Conservation (phyloP, 495 filamentous ascomycete species). For the Penicillium waksmanii region DNA sequence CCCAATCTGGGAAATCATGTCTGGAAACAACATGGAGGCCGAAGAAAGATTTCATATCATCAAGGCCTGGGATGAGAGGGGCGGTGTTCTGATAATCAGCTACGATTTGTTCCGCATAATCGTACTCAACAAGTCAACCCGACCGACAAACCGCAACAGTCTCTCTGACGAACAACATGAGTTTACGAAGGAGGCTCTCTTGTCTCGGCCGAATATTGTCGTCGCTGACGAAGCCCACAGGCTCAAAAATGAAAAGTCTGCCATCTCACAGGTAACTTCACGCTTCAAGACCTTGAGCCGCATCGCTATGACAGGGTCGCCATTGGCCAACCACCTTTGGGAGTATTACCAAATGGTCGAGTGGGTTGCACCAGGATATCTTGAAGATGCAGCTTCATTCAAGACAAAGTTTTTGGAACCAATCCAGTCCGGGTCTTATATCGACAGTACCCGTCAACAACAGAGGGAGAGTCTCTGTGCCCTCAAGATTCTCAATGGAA, state of each 20-base stretch:
- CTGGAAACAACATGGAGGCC: slow-evolving; percentile 14
- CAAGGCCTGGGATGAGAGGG: slow-evolving; percentile 60
- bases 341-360: slow-evolving; percentile 88
- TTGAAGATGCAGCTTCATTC: slow-evolving; percentile 71
- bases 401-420: slow-evolving; percentile 67
- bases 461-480: slow-evolving; percentile 63
- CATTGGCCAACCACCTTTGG: slow-evolving; percentile 76
- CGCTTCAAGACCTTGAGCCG: slow-evolving; percentile 69
- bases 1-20: slow-evolving; percentile 51
- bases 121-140: slow-evolving; percentile 39
- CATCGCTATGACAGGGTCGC: slow-evolving; percentile 87
- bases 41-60: slow-evolving; percentile 50
- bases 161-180: slow-evolving; percentile 41
- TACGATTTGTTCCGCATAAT: slow-evolving; percentile 67
- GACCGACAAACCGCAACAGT: slow-evolving; percentile 10
- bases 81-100: slow-evolving; percentile 76
- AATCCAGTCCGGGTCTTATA: slow-evolving; percentile 70
- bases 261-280: slow-evolving; percentile 54
- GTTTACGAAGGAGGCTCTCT: slow-evolving; percentile 50
- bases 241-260: slow-evolving; percentile 64
- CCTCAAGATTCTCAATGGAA: slow-evolving; percentile 70
- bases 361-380: slow-evolving; percentile 81
- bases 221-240: slow-evolving; percentile 86
- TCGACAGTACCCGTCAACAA: slow-evolving; percentile 59
- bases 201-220: slow-evolving; percentile 70